These are phyloP conservation scores for Thelonectria discophora DNA, from an alignment of 2,329 filamentous ascomycete species.

Conservation along the genomic window DNA sequence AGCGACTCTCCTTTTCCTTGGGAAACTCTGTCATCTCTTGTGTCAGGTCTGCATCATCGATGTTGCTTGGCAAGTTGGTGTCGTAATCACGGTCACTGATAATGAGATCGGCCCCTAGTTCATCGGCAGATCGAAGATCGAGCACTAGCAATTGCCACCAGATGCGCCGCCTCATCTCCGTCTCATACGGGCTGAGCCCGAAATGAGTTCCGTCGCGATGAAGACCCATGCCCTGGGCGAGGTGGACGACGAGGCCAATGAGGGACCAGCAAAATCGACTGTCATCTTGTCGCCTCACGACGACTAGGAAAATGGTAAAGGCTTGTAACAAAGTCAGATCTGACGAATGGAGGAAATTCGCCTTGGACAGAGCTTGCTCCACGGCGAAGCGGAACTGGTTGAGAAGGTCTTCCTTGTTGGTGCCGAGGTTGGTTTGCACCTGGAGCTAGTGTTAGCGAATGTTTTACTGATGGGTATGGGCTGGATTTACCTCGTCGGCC, in stretches of 20 bases:
- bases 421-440: constrained; percentile 52
- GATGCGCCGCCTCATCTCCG: constrained; percentile 66
- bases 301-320: constrained; percentile 63
- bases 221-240: constrained; percentile 68
- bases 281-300: constrained; percentile 57
- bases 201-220: constrained; percentile 64
- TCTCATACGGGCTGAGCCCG: constrained; percentile 64
- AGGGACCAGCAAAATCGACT: constrained; percentile 68
- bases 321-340: constrained; percentile 67
- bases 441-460: constrained; percentile 22
- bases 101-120: constrained; percentile 58
- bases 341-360: constrained; percentile 65
- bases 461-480: neutral
- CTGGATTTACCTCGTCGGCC: constrained; percentile 61
- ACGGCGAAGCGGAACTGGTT: constrained; percentile 61
- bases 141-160: constrained; percentile 69
- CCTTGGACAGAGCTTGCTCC: constrained; percentile 65
- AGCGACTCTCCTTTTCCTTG: constrained; percentile 57
- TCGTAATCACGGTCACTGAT: constrained; percentile 55
- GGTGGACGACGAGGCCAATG: constrained; percentile 65
- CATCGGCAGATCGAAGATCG: constrained; percentile 64
- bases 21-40: constrained; percentile 59
- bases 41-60: constrained; percentile 59
- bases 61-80: constrained; percentile 58
- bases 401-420: constrained; percentile 55